Conservation (phyloP, 768 basidiomycete species). For the Lactifluus echinatus region DNA sequence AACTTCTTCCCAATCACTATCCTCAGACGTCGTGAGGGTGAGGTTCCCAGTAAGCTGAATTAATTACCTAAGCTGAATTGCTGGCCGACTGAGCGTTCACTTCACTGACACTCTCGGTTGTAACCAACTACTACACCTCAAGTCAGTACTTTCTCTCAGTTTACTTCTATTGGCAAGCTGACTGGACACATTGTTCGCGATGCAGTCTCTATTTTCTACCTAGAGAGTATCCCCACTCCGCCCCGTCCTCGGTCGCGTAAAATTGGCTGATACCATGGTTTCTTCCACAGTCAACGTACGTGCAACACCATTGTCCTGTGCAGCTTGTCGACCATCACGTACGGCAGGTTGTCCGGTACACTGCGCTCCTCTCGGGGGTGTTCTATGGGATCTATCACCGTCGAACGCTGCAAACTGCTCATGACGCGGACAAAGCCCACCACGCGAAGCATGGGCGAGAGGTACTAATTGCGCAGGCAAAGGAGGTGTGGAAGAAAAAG, state of each 20-base stretch:
- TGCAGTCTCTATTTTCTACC: neutral
- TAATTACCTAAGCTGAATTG: constrained; percentile 17
- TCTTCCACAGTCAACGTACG: constrained; percentile 20
- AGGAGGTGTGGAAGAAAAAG: constrained; percentile 84
- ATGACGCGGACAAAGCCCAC: constrained; percentile 69
- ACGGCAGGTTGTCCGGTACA: constrained; percentile 78
- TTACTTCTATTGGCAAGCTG: neutral
- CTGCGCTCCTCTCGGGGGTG: constrained; percentile 80
- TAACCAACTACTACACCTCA: constrained; percentile 2
- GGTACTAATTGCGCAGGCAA: constrained; percentile 74
- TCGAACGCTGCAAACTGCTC: constrained; percentile 74
- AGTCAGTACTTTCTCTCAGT: constrained; percentile 4
- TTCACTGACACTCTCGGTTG: constrained; percentile 15
- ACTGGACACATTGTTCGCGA: neutral
- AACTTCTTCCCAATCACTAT: too few species aligned
- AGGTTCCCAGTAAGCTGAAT: neutral
- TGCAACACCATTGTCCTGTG: neutral
- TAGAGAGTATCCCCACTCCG: constrained; percentile 1
- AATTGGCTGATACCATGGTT: constrained; percentile 13
- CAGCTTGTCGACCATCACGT: neutral
- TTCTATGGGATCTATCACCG: constrained; percentile 90
- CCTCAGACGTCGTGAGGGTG: too few species aligned
- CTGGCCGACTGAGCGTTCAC: constrained; percentile 12
- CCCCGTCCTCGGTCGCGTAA: constrained; percentile 14
- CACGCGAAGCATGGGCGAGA: constrained; percentile 67